A percentile compares a stretch with the other conserved stretches of the same genome.
Conservation (phyloP, 2,329 filamentous ascomycete species). For the Malbranchea cinnamomea region DNA sequence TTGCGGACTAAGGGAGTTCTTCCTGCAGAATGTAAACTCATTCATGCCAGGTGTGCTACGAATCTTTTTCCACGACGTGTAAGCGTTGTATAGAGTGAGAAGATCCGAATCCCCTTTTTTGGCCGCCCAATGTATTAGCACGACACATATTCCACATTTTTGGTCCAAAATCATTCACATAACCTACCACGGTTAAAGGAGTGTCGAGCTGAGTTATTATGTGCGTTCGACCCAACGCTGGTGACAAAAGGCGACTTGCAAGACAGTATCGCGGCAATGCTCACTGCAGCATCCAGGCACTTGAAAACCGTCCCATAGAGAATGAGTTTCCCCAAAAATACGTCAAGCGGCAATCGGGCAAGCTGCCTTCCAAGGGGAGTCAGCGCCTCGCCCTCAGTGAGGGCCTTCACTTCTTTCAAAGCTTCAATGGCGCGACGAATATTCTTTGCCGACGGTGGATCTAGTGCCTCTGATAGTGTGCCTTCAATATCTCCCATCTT, state of each 20-base stretch:
- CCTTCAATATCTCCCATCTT: constrained; percentile 88
- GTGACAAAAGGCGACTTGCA: constrained; percentile 89
- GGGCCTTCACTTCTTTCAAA: constrained; percentile 77
- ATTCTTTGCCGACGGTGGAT: constrained; percentile 81
- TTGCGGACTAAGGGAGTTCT: constrained; percentile 84
- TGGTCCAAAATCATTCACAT: constrained; percentile 1
- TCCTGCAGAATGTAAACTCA: constrained; percentile 82
- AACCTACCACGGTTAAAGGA: constrained; percentile 54
- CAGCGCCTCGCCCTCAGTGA: constrained; percentile 67
- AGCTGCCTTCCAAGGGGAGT: constrained; percentile 78
- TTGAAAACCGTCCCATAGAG: constrained; percentile 74
- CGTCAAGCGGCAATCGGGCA: constrained; percentile 77
- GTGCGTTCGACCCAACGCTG: constrained; percentile 66
- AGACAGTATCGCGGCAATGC: constrained; percentile 80
- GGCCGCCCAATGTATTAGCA: not conserved
- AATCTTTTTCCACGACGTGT: constrained; percentile 71
- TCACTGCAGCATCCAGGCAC: constrained; percentile 82
- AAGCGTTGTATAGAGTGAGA: constrained; percentile 86
- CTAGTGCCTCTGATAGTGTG: constrained; percentile 72
- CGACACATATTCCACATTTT: too few species aligned
- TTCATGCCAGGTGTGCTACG: constrained; percentile 55
- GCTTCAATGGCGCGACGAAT: constrained; percentile 87
- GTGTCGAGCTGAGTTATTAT: constrained; percentile 65
- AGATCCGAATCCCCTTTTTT: constrained; percentile 66
- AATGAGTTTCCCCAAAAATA: constrained; percentile 87